Conservation (phyloP, 768 basidiomycete species). For the Lactifluus echinatus region DNA sequence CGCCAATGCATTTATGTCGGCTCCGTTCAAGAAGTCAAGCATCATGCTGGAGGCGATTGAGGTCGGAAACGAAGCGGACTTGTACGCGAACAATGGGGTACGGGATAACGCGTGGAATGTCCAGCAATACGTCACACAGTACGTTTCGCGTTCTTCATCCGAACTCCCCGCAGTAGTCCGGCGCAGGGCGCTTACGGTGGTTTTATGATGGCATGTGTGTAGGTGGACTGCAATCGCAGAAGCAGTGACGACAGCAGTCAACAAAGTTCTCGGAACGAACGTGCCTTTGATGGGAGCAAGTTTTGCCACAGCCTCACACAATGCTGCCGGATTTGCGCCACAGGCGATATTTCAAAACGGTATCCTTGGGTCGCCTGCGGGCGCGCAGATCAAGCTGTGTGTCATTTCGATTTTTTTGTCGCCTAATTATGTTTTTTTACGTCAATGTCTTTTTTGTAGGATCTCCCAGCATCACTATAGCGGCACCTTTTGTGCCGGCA, state of each 20-base stretch:
- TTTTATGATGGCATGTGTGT: not conserved
- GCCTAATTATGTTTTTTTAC: not conserved
- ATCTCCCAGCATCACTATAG: conserved; percentile 47
- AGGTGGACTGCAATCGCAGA: conserved; percentile 49
- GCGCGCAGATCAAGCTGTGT: conserved; percentile 41
- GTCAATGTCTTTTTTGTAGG: conserved; percentile 26
- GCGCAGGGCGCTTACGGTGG: not conserved
- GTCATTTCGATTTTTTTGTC: conserved; percentile 15
- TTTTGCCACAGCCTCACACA: conserved; percentile 43
- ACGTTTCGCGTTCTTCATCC: conserved; percentile 21
- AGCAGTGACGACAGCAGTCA: conserved; percentile 35
- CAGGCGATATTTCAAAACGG: conserved; percentile 43
- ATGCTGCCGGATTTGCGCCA: conserved; percentile 40
- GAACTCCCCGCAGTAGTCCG: too few species aligned
- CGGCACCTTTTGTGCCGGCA: conserved; percentile 55
- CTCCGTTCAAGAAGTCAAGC: conserved; percentile 31
- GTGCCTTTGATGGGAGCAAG: conserved; percentile 40
- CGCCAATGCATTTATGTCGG: conserved; percentile 38
- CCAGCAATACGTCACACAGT: conserved; percentile 43
- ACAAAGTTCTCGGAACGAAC: conserved; percentile 31
- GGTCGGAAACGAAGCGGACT: conserved; percentile 54
- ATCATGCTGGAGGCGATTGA: conserved; percentile 51
- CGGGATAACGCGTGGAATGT: conserved; percentile 34
- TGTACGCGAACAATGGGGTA: conserved; percentile 40
- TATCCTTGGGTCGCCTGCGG: conserved; percentile 36